Percentiles rank a stretch among this genome's conserved stretches.
phyloP scores from a whole-genome alignment of 345 rosid genomes.

The Stellera chamaejasme region DNA sequence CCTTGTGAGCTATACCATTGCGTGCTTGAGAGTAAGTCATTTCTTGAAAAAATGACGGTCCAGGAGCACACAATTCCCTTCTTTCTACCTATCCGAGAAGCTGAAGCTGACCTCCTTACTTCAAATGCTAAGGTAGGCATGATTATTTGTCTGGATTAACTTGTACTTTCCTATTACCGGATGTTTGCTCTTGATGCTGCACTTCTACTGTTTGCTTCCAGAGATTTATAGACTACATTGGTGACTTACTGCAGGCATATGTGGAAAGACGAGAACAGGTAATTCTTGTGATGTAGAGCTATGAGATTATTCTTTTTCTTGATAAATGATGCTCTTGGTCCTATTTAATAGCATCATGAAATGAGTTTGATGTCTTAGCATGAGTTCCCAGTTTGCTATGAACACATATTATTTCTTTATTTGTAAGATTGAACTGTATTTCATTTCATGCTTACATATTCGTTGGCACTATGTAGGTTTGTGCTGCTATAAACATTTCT shows the following conservation, averaged over 20 bases:
- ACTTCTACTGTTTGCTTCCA: slow-evolving; percentile 27
- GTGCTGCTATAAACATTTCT: no score
- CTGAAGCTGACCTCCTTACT: slow-evolving; percentile 83
- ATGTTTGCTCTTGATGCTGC: slow-evolving; percentile 8
- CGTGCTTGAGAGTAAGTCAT: slow-evolving; percentile 91
- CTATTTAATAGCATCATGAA: no score
- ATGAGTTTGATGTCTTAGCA: no score
- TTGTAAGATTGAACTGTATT: no score
- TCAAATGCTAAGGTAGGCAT: slow-evolving; percentile 82
- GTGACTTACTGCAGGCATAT: slow-evolving; percentile 82
- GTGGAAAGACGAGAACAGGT: slow-evolving; percentile 98
- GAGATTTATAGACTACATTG: slow-evolving; percentile 88
- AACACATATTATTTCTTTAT: no score
- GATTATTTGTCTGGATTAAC: slow-evolving; percentile 14
- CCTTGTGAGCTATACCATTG: slow-evolving; percentile 78
- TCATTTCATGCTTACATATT: no score
- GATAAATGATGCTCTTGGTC: no score
- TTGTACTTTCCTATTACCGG: background rate
- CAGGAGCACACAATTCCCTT: slow-evolving; percentile 93
- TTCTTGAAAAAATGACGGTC: slow-evolving; percentile 91
- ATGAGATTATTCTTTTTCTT: no score
- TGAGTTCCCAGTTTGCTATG: no score
- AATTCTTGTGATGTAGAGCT: slow-evolving; percentile 3
- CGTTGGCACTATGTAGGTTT: no score
- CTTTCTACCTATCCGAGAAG: slow-evolving; percentile 80